Evolutionary conservation across 2,329 filamentous ascomycete genomes (phyloP).

Genomic region (Aspergillus glaucus): DNA sequence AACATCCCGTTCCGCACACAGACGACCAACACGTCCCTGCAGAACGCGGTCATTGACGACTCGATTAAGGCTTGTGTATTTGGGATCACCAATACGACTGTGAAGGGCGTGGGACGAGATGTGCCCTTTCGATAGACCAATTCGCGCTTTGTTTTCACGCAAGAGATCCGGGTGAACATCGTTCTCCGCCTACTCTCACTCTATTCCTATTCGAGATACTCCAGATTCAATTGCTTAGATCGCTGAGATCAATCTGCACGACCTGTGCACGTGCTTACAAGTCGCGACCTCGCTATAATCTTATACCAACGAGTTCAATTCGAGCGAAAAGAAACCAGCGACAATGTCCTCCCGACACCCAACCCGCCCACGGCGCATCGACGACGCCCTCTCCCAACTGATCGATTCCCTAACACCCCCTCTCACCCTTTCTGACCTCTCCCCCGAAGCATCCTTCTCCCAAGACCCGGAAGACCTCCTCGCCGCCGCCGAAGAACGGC

Average conservation of each 20-base stretch:
- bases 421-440: slow-evolving; percentile 23
- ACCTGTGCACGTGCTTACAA: background rate
- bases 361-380: slow-evolving; percentile 35
- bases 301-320: background rate
- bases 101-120: slow-evolving; percentile 1
- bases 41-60: background rate
- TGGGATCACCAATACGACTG: background rate
- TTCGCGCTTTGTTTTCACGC: slow-evolving; percentile 1
- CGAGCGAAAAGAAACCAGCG: slow-evolving; percentile 8
- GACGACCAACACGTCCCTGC: background rate
- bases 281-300: background rate
- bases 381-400: slow-evolving; percentile 39
- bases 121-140: background rate
- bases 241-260: background rate
- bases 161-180: slow-evolving; percentile 3
- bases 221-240: background rate
- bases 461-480: slow-evolving; percentile 29
- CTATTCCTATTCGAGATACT: background rate
- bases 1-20: slow-evolving; percentile 13
- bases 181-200: background rate
- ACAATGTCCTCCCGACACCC: slow-evolving; percentile 27
- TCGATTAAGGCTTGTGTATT: background rate
- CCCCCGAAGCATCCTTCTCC: slow-evolving; percentile 23
- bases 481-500: slow-evolving; percentile 30
- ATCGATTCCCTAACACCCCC: slow-evolving; percentile 37